Conservation (phyloP, 345 rosid genomes). For the Crucihimalaya himalaica region DNA sequence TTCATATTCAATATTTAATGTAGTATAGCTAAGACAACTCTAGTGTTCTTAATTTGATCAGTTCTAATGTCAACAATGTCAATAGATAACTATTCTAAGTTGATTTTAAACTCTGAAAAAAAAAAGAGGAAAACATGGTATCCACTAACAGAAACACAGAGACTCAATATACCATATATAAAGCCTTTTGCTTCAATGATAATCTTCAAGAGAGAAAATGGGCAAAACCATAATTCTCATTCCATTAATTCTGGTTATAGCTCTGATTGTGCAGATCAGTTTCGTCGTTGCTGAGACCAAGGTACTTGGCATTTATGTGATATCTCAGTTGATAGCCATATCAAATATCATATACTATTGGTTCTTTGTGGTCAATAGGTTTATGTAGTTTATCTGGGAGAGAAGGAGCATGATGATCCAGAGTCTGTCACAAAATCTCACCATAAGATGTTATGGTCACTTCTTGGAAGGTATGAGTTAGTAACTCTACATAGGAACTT, state of each 20-base stretch:
- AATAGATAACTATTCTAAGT: too few relatives aligned
- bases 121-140: too few relatives aligned
- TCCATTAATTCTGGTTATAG: not conserved
- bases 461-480: conserved; percentile 52
- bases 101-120: too few relatives aligned
- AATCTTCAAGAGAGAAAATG: not conserved
- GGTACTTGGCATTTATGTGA: not conserved
- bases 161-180: not conserved
- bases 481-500: not conserved
- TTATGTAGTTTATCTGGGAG: conserved; percentile 58
- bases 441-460: conserved; percentile 53
- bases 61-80: too few relatives aligned
- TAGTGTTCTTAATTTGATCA: too few relatives aligned
- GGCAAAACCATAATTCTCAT: not conserved
- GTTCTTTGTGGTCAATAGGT: conserved; percentile 36
- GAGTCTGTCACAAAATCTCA: conserved; percentile 45
- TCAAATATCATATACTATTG: not conserved
- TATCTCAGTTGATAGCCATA: not conserved
- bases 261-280: not conserved
- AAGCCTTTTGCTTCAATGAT: not conserved
- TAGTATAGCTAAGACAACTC: too few relatives aligned
- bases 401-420: conserved; percentile 48
- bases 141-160: not conserved
- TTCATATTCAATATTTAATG: too few relatives aligned
- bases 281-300: conserved; percentile 7